Conservation (phyloP, 2,329 filamentous ascomycete genomes). For the Eurotiales sp. region DNA sequence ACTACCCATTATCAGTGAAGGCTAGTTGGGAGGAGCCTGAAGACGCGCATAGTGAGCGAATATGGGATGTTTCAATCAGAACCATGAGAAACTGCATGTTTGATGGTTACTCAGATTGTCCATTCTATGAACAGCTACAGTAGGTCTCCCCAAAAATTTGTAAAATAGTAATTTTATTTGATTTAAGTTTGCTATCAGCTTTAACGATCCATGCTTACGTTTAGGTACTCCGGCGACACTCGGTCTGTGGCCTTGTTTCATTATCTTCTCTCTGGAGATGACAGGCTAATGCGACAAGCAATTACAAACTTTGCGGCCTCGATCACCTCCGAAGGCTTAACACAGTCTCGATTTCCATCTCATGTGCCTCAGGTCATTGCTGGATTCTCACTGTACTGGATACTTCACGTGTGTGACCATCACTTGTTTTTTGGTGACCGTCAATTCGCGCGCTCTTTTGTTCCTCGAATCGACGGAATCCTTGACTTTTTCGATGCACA, state of each 20-base stretch:
- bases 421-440: slow-evolving; percentile 29
- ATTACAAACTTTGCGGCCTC: slow-evolving; percentile 31
- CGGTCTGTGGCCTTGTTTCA: slow-evolving; percentile 28
- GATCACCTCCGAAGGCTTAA: slow-evolving; percentile 25
- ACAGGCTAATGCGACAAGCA: slow-evolving; percentile 30
- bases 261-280: slow-evolving; percentile 31
- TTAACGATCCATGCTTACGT: neutral
- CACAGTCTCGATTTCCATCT: slow-evolving; percentile 28
- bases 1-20: slow-evolving; percentile 36
- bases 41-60: slow-evolving; percentile 16
- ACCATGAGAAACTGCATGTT: slow-evolving; percentile 35
- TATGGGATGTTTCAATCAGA: slow-evolving; percentile 31
- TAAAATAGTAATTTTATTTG: neutral
- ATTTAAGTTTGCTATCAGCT: neutral
- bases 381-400: slow-evolving; percentile 32
- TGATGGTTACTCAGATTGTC: slow-evolving; percentile 34
- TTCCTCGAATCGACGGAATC: slow-evolving; percentile 20
- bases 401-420: slow-evolving; percentile 30
- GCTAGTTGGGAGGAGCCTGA: slow-evolving; percentile 20
- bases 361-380: slow-evolving; percentile 29
- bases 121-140: slow-evolving; percentile 36
- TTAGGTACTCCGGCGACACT: slow-evolving; percentile 25
- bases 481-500: slow-evolving; percentile 1
- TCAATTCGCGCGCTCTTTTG: slow-evolving; percentile 20
- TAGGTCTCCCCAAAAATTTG: slow-evolving; percentile 15